A percentile compares a stretch with the other conserved stretches of the same genome.
Evolutionary conservation across 2,329 filamentous ascomycete species (phyloP).

Genomic region (Microcyclospora pomicola): DNA sequence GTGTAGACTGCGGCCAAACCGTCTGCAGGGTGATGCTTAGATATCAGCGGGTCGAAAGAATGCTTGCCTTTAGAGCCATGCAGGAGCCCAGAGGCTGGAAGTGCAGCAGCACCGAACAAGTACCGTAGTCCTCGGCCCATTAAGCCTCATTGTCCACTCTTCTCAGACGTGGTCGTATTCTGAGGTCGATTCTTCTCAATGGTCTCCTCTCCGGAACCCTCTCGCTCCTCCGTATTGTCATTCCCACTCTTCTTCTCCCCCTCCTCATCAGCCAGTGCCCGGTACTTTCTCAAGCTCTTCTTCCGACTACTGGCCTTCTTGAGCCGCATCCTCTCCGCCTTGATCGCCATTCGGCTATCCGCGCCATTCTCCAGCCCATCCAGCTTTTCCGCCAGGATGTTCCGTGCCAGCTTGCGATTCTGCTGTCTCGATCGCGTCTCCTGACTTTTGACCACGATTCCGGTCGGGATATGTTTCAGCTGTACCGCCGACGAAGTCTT

Average conservation of each 20-base stretch:
- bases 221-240: not conserved
- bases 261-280: constrained; percentile 42
- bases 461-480: constrained; percentile 76
- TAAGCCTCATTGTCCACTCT: too few species aligned
- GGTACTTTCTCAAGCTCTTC: constrained; percentile 72
- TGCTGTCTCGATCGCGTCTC: constrained; percentile 74
- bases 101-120: too few species aligned
- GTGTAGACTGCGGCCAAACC: too few species aligned
- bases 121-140: too few species aligned
- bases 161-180: not conserved
- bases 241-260: constrained; percentile 10
- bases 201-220: not conserved
- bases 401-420: constrained; percentile 74
- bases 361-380: constrained; percentile 63
- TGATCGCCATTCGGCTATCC: constrained; percentile 50
- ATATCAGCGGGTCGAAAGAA: too few species aligned
- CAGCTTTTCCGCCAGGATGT: constrained; percentile 60
- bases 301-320: constrained; percentile 65
- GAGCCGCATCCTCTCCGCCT: constrained; percentile 48
- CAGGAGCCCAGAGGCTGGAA: too few species aligned
- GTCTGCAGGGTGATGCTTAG: too few species aligned
- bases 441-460: constrained; percentile 87
- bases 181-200: not conserved
- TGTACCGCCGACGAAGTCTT: constrained; percentile 95
- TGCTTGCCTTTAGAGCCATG: too few species aligned